Evolutionary conservation across 2,329 filamentous ascomycete genomes (phyloP), one percentile per base, ranked within the genome.

Genomic region (Trichoderma cornu-damae): DNA sequence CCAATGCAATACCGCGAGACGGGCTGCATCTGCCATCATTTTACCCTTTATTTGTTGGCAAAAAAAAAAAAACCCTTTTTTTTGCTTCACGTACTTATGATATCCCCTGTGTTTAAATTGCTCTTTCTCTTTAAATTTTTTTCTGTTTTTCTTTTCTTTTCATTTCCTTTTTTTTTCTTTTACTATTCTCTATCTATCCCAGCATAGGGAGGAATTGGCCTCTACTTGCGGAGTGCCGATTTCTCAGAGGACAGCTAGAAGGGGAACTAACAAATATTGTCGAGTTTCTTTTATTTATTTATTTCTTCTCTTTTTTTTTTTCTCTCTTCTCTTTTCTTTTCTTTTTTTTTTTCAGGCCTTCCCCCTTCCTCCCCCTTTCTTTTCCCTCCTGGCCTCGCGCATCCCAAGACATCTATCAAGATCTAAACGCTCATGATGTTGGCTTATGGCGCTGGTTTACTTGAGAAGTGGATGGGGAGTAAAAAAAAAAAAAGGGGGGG

Each of bases 61-160:
- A 46, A 35, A n/a, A n/a, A n/a, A n/a, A n/a, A n/a, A n/a, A n/a
- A n/a, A n/a, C n/a, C n/a, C 7, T 18, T 37, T 8, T 20, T 46
- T 20, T 46, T 54, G 32, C 42, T 26, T 54, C 26, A 52, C 49
- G 49, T 46, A 38, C 24, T 54, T 54, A 54, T 54, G 51, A 54
- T 54, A 54, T 54, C 51, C 51, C 48, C 20, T 53, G 40, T 53
- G 40, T 38, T 44, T 38, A 44, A 28, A 35, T 26, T 35, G 50
- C 44, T 32, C 20, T 44, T n/a, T n/a, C 30, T 14, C 30, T 35
- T 34, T 24, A 22, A 18, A n/a, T n/a, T 34, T 12, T 16, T 26
- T 11, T n/a, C 2, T 30, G n/a, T 51, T 24, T 32, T 4, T 40
- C n/a, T 14, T 40, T 12, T 14, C 12, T 4, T 20, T 12, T 40